Base-by-base conservation (phyloP, 164 flowering plant genomes). In the Vitis riparia region DNA sequence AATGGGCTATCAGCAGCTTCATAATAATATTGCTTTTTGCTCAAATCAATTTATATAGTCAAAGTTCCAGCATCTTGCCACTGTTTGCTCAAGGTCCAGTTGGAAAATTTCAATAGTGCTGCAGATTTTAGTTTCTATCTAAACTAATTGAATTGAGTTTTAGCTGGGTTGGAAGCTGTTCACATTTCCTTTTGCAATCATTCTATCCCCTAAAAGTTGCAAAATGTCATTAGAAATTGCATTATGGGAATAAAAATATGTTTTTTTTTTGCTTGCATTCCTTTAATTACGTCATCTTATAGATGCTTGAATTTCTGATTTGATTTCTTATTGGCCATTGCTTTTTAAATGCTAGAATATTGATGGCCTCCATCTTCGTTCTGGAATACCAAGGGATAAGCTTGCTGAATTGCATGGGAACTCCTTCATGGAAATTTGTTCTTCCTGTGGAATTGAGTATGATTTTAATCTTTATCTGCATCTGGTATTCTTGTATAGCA, bases 311-410 rank as follows among this genome's bases (percentile, higher is more conserved):
- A 32, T 60, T 53, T 16, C 57, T 27, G 56, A 30, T 57, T 59
- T 13, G 23, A 27, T 51, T 51, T 59, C 14, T 55, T 51, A n/a
- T 60, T 37, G 30, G 17, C 37, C 51, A 13, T 32, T 62, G 12
- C 48, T 9, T 47, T 55, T 59, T 68, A 27, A 52, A 75, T 82
- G 32, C 51, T 82, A 95, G 99, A 95, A 95, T 81, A 83, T 95
- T 68, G 99, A 95, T 82, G 91, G 97, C 55, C 97, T 95, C 59
- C 99, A 95, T 82, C 91, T 93, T 60, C 97, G 99, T 29, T 95
- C 99, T 69, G 99, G 99, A 73, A 87, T 95, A 48, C 95, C 97
- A 17, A 87, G 98, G 84, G 95, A 91, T 68, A 95, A 93, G 72
- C 94, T 95, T 62, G 71, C 98, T 30, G 99, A 95, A 78, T 75